A percentile compares a stretch with the other conserved stretches of the same genome.
Evolutionary conservation across 139 green algal genomes (phyloP).

Genomic region (Spirogloea muscicola): DNA sequence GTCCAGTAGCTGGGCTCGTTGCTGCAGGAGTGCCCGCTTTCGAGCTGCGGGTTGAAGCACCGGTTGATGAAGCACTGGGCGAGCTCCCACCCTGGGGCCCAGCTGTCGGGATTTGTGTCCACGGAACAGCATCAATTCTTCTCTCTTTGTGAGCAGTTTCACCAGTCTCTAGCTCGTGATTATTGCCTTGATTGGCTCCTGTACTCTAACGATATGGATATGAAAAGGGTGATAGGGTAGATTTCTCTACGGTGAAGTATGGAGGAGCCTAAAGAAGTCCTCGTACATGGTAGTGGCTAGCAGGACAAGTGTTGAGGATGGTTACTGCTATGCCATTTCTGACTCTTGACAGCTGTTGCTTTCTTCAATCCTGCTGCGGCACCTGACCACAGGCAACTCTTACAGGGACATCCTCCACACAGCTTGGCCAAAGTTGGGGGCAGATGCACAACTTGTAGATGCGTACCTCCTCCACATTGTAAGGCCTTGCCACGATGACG

Average conservation of each 20-base stretch:
- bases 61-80: not conserved
- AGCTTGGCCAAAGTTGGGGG: not conserved
- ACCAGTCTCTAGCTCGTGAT: not conserved
- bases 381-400: not conserved
- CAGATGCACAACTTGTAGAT: not conserved
- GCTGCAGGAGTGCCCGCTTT: not conserved
- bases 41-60: not conserved
- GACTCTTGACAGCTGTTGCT: not conserved
- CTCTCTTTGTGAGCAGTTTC: constrained; percentile 14
- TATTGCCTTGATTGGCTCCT: not conserved
- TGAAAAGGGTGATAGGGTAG: not conserved
- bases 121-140: constrained; percentile 14
- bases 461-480: constrained; percentile 19
- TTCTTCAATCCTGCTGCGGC: not conserved
- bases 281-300: too few relatives aligned
- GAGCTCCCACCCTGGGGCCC: not conserved
- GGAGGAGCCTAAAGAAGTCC: too few relatives aligned
- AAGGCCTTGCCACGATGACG: not conserved
- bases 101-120: constrained; percentile 6
- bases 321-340: not conserved
- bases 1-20: not conserved
- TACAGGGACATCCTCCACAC: constrained; percentile 15
- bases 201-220: not conserved
- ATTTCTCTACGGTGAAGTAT: too few relatives aligned
- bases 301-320: too few relatives aligned